phyloP scores from a whole-genome alignment of 169 alveolate genomes.

The Plasmodium falciparum region DNA sequence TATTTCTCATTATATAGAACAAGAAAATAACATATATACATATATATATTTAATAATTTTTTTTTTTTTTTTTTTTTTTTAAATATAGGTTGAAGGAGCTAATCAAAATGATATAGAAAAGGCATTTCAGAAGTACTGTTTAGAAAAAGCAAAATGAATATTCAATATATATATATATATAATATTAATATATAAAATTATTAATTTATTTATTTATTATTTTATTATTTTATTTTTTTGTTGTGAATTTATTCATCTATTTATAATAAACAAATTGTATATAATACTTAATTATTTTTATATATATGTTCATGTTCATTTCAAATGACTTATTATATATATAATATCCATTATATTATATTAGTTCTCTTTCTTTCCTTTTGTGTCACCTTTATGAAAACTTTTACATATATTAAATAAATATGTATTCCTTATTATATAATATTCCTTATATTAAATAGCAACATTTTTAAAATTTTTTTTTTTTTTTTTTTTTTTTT shows the following conservation, averaged over 20 bases:
- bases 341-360: too few species aligned
- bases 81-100: slow-evolving; percentile 25
- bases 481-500: too few species aligned
- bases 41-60: neutral
- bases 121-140: slow-evolving; percentile 8
- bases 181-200: neutral
- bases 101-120: slow-evolving; percentile 34
- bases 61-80: slow-evolving; percentile 28
- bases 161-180: neutral
- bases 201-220: neutral
- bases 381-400: too few species aligned
- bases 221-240: neutral
- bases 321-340: too few species aligned
- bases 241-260: neutral
- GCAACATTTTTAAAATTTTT: too few species aligned
- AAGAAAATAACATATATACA: neutral
- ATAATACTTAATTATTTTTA: too few species aligned
- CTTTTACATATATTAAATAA: too few species aligned
- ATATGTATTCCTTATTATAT: too few species aligned
- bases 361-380: too few species aligned
- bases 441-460: too few species aligned
- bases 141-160: neutral
- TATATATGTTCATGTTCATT: too few species aligned
- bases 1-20: neutral
- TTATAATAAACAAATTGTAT: too few species aligned